Evolutionary conservation across 2,329 filamentous ascomycete genomes (phyloP).

Genomic region (Didymellaceae sp.): DNA sequence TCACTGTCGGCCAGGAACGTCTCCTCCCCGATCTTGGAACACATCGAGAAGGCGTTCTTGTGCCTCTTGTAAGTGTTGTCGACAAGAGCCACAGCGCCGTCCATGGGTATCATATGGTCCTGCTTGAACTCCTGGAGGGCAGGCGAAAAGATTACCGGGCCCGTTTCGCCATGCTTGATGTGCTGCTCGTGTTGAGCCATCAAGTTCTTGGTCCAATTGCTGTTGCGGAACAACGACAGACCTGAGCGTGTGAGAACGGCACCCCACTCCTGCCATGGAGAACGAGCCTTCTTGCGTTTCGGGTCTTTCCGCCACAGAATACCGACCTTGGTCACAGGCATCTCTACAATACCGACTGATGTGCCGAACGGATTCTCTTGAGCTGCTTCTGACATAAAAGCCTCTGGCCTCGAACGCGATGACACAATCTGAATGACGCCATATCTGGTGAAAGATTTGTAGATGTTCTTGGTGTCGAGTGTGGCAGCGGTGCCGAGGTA

Average conservation of each 20-base stretch:
- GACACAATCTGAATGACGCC: slow-evolving; percentile 95
- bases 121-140: slow-evolving; percentile 92
- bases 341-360: slow-evolving; percentile 86
- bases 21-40: slow-evolving; percentile 83
- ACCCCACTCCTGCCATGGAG: slow-evolving; percentile 99
- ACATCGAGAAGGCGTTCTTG: slow-evolving; percentile 92
- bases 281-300: slow-evolving; percentile 92
- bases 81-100: slow-evolving; percentile 86
- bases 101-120: slow-evolving; percentile 90
- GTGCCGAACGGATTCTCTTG: slow-evolving; percentile 85
- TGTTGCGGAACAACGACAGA: slow-evolving; percentile 94
- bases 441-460: slow-evolving; percentile 88
- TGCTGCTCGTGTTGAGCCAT: slow-evolving; percentile 88
- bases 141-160: slow-evolving; percentile 87
- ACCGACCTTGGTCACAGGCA: slow-evolving; percentile 96
- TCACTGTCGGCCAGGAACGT: slow-evolving; percentile 90
- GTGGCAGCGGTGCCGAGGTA: slow-evolving; percentile 79
- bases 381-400: slow-evolving; percentile 89
- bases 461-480: slow-evolving; percentile 80
- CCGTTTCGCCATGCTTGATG: slow-evolving; percentile 76
- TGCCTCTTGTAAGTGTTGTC: slow-evolving; percentile 92
- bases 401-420: slow-evolving; percentile 88
- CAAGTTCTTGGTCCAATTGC: slow-evolving; percentile 87
- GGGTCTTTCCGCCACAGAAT: slow-evolving; percentile 91
- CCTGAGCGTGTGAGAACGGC: slow-evolving; percentile 96